Base-by-base conservation (phyloP, 2,329 filamentous ascomycete species). In the Xylariaceae sp. region DNA sequence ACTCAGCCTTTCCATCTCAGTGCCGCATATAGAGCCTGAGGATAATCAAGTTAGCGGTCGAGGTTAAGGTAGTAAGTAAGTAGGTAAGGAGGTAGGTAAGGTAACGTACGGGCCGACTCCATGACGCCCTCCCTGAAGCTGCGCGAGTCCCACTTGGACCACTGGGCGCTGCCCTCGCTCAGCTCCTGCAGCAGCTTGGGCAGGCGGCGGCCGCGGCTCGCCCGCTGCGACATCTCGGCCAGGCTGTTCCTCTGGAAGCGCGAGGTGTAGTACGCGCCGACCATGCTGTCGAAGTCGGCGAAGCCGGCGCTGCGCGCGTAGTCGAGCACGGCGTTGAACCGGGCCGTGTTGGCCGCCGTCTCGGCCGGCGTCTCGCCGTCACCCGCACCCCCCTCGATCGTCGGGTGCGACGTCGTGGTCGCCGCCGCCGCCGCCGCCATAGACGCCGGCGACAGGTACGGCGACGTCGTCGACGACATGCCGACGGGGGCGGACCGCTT, bases 91-190 rank as follows among this genome's bases (percentile, higher is more conserved):
- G n/a, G n/a, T n/a, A n/a, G n/a, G n/a, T n/a, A n/a, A n/a, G 14
- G 14, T 12, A 9, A 34, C 28, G 27, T 13, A 36, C 33, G 27
- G n/a, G 33, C 25, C 15, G 11, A 15, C 17, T 36, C 28, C 24
- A 36, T 23, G 1, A 28, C 26, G n/a, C 33, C 19, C 12, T 36
- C 33, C 12, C 21, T 19, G 8, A 36, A 16, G 12, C 33, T 29
- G 19, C 33, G 28, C n/a, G 33, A 31, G 22, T 36, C 33, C 33
- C 33, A 36, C 23, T 27, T 27, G 11, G 33, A 21, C 33, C 33
- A 36, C 14, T 19, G 24, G 5, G 27, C 21, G 28, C 33, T 36
- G n/a, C 33, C 23, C 14, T 31, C 29, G n/a, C 15, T 12, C 16
- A 36, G 19, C 5, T 31, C 29, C 21, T 36, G 28, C 11, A 36